Base-by-base conservation (phyloP, 805 yeast species). In the Wickerhamiella nectarea region DNA sequence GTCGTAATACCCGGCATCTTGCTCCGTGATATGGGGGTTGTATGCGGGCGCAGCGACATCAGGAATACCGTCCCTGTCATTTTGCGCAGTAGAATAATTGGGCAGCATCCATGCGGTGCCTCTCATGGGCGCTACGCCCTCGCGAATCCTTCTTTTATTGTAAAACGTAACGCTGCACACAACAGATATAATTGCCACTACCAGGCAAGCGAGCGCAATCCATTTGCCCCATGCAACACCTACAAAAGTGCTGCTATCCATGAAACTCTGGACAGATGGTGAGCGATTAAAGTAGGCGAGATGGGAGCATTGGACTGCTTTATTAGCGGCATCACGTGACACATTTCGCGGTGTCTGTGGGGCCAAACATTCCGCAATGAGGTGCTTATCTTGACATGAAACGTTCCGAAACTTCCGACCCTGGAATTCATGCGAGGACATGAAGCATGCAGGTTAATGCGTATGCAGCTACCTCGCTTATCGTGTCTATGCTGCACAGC, bases 1-100 rank as follows among this genome's bases (percentile, higher is more conserved):
- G 34, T 50, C 51, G 39, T 50, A 50, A 21, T 20, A 29, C n/a
- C 53, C 53, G 9, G 48, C 47, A 31, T 50, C 53, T 9, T 22
- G 29, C 6, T 46, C 50, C 26, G 49, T 48, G 9, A 46, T 46
- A 21, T 38, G n/a, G 3, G 50, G 46, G 33, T 48, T 43, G 45
- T 50, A 50, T 7, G 47, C 33, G 4, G 53, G 53, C 20, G 50
- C 53, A 0, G 53, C 36, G 6, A 41, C 44, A 9, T 34, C 36
- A 3, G 44, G 44, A 12, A 41, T 24, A 2, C 39, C 44, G 5
- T 41, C 44, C 3, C 43, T n/a, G n/a, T 40, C 43, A 5, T 12
- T 34, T 25, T 34, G 29, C 6, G 43, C 36, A 7, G 38, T n/a
- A 6, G 33, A 24, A n/a, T 40, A 40, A 3, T 11, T 15, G 10